phyloP scores from a whole-genome alignment of 225 moss, liverwort and hornwort species.

The Pleurozium schreberi region DNA sequence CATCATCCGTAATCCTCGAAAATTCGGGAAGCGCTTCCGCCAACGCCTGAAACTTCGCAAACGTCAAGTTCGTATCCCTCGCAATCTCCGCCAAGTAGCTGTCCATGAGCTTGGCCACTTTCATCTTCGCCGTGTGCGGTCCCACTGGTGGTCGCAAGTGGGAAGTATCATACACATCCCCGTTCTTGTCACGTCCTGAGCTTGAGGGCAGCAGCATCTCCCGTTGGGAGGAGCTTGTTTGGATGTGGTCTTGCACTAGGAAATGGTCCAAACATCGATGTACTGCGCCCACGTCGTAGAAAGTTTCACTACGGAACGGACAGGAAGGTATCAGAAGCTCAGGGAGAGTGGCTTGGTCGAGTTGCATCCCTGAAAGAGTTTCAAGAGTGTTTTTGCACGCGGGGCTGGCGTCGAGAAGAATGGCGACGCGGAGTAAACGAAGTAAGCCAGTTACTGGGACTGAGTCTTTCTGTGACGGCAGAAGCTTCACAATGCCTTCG shows the following conservation, averaged over 20 bases:
- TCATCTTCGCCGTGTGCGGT: constrained; percentile 61
- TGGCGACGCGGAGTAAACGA: constrained; percentile 57
- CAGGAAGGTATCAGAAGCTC: constrained; percentile 71
- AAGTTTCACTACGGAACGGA: constrained; percentile 31
- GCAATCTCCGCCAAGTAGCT: constrained; percentile 80
- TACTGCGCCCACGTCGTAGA: constrained; percentile 64
- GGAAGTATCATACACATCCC: constrained; percentile 21
- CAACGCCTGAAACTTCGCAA: constrained; percentile 62
- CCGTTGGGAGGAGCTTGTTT: not conserved
- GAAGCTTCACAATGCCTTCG: constrained; percentile 43
- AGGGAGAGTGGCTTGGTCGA: constrained; percentile 64
- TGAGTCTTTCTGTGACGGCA: constrained; percentile 59
- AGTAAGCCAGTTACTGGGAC: constrained; percentile 50
- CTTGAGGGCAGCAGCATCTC: not conserved
- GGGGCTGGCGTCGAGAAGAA: constrained; percentile 27
- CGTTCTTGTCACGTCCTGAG: constrained; percentile 36
- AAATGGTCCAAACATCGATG: constrained; percentile 82
- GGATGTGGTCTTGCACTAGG: constrained; percentile 33
- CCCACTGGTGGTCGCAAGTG: constrained; percentile 33
- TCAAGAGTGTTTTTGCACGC: constrained; percentile 42
- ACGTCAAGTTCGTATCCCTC: constrained; percentile 46
- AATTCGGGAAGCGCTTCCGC: constrained; percentile 82
- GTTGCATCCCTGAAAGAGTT: constrained; percentile 53
- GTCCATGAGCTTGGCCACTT: constrained; percentile 89
- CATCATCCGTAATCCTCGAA: constrained; percentile 70